These are phyloP conservation scores for Yamadazyma sp. DNA, from an alignment of 805 yeast species.

Conservation along the genomic window DNA sequence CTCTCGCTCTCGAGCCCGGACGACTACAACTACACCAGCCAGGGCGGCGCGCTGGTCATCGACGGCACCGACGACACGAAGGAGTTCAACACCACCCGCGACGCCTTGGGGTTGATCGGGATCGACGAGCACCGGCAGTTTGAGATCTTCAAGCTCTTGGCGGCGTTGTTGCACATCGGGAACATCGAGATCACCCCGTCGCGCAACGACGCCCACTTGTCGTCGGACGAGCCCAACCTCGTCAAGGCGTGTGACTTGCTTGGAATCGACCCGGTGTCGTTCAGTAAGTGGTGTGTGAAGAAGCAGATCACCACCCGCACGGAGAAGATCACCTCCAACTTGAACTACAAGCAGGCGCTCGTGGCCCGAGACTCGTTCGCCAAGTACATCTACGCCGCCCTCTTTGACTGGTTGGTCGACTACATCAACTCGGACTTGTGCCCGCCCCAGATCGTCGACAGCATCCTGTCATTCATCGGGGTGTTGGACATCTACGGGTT, in stretches of 20 bases:
- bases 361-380: constrained; percentile 98
- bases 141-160: constrained; percentile 73
- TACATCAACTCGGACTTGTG: constrained; percentile 81
- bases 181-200: constrained; percentile 85
- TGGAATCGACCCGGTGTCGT: constrained; percentile 69
- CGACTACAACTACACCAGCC: constrained; percentile 80
- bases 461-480: constrained; percentile 79
- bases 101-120: constrained; percentile 80
- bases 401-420: constrained; percentile 93
- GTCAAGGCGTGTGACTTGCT: constrained; percentile 80
- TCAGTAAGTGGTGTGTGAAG: constrained; percentile 90
- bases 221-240: constrained; percentile 84
- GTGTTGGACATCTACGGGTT: constrained; percentile 97
- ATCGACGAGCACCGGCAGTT: constrained; percentile 57
- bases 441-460: constrained; percentile 61
- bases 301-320: constrained; percentile 90
- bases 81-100: constrained; percentile 74
- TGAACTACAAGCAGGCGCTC: constrained; percentile 77
- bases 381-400: constrained; percentile 85
- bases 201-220: constrained; percentile 75
- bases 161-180: constrained; percentile 90
- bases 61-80: constrained; percentile 77
- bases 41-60: constrained; percentile 77
- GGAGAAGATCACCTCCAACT: constrained; percentile 83
- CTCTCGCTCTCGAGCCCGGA: constrained; percentile 63